Percentiles rank a stretch among this genome's conserved stretches.
phyloP scores from a whole-genome alignment of 306 rosid genomes.

The Senna siamea region DNA sequence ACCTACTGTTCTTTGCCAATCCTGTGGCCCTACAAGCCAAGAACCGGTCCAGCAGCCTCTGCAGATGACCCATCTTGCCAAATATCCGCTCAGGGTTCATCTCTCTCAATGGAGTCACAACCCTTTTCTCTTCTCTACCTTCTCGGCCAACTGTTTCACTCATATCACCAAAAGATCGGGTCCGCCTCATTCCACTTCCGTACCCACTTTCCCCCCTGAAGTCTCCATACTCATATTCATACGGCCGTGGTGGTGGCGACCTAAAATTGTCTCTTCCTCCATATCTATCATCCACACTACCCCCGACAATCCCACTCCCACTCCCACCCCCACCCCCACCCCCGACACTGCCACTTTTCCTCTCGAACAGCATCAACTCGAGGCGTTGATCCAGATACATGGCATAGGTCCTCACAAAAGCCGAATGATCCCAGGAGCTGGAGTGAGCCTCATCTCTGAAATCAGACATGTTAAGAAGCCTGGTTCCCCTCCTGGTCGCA shows the following conservation, averaged over 20 bases:
- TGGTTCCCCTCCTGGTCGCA: slow-evolving; percentile 82
- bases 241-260: slow-evolving; percentile 71
- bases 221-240: slow-evolving; percentile 69
- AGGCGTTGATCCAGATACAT: slow-evolving; percentile 88
- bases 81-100: slow-evolving; percentile 85
- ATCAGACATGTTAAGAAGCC: slow-evolving; percentile 83
- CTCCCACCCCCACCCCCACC: slow-evolving; percentile 8
- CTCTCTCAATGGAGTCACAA: slow-evolving; percentile 81
- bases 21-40: slow-evolving; percentile 89
- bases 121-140: slow-evolving; percentile 42
- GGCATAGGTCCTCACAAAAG: slow-evolving; percentile 82
- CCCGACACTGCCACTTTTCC: slow-evolving; percentile 41
- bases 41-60: slow-evolving; percentile 82
- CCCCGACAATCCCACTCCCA: slow-evolving; percentile 27
- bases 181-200: slow-evolving; percentile 68
- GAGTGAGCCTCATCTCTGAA: slow-evolving; percentile 95
- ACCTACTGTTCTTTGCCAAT: slow-evolving; percentile 76
- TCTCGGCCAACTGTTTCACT: slow-evolving; percentile 54
- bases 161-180: slow-evolving; percentile 86
- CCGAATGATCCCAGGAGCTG: slow-evolving; percentile 93
- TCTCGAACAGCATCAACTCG: slow-evolving; percentile 70
- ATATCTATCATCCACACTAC: slow-evolving; percentile 49
- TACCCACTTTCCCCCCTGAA: slow-evolving; percentile 54
- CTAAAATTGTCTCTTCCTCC: slow-evolving; percentile 64
- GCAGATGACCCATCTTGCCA: slow-evolving; percentile 85